These are phyloP conservation scores for Diaporthe ilicicola DNA, from an alignment of 2,329 filamentous ascomycete genomes.

Conservation along the genomic window DNA sequence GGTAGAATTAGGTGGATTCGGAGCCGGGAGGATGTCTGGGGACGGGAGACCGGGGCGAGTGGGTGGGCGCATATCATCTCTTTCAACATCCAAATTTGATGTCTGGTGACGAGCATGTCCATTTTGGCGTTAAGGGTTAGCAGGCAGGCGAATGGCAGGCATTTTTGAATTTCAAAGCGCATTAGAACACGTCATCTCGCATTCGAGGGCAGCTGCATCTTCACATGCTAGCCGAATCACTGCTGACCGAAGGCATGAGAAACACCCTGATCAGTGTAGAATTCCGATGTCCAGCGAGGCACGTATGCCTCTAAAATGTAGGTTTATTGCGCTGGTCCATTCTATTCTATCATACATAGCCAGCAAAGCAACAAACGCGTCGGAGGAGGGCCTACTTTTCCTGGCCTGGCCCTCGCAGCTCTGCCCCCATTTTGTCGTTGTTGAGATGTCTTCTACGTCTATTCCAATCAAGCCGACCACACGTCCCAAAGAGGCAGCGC, in stretches of 20 bases:
- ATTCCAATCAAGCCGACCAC: slow-evolving; percentile 9
- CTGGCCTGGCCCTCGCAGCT: not conserved
- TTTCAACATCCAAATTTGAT: not conserved
- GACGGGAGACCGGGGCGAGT: not conserved
- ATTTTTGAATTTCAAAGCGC: not conserved
- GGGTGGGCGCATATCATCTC: not conserved
- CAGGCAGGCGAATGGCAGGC: slow-evolving; percentile 13
- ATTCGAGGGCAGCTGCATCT: too few species aligned
- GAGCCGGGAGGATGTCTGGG: not conserved
- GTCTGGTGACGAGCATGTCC: not conserved
- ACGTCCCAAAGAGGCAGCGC: slow-evolving; percentile 11
- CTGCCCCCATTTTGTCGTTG: not conserved
- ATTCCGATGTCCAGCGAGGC: slow-evolving; percentile 21
- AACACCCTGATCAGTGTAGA: not conserved
- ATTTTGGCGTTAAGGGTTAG: slow-evolving; percentile 6
- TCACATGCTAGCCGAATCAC: not conserved
- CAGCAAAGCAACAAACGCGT: not conserved
- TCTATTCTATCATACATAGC: slow-evolving; percentile 32
- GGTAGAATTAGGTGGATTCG: not conserved
- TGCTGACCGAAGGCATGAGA: not conserved
- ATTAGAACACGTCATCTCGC: not conserved
- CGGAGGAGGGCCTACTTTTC: not conserved
- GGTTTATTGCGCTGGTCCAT: slow-evolving; percentile 25
- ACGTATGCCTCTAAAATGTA: slow-evolving; percentile 33
- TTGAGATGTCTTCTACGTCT: slow-evolving; percentile 18